A percentile compares a stretch with the other conserved stretches of the same genome.
Conservation (phyloP, 139 green algal genomes). For the Asterochloris sp. region DNA sequence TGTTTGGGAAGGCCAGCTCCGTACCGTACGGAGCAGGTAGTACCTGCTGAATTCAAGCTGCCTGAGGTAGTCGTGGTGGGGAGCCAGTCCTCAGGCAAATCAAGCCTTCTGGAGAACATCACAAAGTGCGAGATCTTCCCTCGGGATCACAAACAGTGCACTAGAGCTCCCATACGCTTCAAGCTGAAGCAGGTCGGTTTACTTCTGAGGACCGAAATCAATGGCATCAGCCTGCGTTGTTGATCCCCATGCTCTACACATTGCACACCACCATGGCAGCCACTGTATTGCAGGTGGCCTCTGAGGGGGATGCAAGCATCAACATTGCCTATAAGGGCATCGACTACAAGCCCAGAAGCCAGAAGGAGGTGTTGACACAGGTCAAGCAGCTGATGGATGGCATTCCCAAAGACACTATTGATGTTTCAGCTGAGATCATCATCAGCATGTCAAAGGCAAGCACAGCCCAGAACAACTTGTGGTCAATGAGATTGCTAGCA, state of each 20-base stretch:
- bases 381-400: neutral
- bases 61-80: slow-evolving; percentile 7
- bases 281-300: neutral
- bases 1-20: neutral
- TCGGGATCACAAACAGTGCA: slow-evolving; percentile 2
- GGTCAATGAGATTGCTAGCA: neutral
- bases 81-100: slow-evolving; percentile 1
- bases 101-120: slow-evolving; percentile 17
- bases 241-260: neutral
- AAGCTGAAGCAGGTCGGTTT: neutral
- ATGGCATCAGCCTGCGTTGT: neutral
- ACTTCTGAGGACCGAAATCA: neutral
- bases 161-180: slow-evolving; percentile 4
- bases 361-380: neutral
- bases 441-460: neutral
- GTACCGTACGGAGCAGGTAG: too few species aligned
- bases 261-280: neutral
- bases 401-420: neutral
- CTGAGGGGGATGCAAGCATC: neutral
- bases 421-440: too few species aligned
- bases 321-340: neutral
- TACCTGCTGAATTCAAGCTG: neutral
- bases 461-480: neutral
- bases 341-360: too few species aligned
- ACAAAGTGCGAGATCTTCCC: slow-evolving; percentile 11